Percentiles rank a stretch among this genome's conserved stretches.
Conservation (phyloP, 23 red algal genomes). For the Agarophyton chilense region DNA sequence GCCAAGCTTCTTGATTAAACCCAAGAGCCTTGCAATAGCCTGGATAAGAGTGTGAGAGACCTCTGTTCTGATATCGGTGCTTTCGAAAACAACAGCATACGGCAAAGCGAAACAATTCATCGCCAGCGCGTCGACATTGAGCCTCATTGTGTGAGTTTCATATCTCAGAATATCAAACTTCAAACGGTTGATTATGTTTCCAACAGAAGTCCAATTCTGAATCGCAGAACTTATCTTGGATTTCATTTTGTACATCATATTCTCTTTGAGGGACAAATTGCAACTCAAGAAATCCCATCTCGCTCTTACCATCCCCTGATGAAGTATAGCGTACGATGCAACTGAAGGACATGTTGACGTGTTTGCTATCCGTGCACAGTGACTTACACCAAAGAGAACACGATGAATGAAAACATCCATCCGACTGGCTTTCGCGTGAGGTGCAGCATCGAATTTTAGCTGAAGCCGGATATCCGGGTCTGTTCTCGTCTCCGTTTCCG, state of each 20-base stretch:
- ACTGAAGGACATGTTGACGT: background rate
- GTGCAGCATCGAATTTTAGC: constrained; percentile 30
- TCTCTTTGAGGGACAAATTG: constrained; percentile 34
- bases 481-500: background rate
- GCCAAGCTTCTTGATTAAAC: constrained; percentile 44
- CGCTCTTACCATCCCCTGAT: constrained; percentile 35
- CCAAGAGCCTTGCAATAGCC: constrained; percentile 29
- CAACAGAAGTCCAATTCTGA: background rate
- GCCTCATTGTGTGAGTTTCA: constrained; percentile 45
- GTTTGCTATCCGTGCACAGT: background rate
- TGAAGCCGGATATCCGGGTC: constrained; percentile 65
- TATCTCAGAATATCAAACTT: constrained; percentile 50
- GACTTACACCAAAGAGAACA: constrained; percentile 29
- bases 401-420: constrained; percentile 32
- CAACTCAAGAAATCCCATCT: constrained; percentile 62
- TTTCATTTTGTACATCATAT: constrained; percentile 10
- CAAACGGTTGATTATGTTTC: constrained; percentile 60
- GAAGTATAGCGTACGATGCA: constrained; percentile 10
- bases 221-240: background rate
- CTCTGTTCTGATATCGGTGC: constrained; percentile 49
- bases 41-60: constrained; percentile 48
- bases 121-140: constrained; percentile 48
- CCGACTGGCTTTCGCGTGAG: constrained; percentile 27
- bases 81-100: constrained; percentile 45
- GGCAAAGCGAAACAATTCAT: constrained; percentile 4